These are phyloP conservation scores for Penicillium soppii DNA, from an alignment of 495 filamentous ascomycete genomes.

Conservation along the genomic window DNA sequence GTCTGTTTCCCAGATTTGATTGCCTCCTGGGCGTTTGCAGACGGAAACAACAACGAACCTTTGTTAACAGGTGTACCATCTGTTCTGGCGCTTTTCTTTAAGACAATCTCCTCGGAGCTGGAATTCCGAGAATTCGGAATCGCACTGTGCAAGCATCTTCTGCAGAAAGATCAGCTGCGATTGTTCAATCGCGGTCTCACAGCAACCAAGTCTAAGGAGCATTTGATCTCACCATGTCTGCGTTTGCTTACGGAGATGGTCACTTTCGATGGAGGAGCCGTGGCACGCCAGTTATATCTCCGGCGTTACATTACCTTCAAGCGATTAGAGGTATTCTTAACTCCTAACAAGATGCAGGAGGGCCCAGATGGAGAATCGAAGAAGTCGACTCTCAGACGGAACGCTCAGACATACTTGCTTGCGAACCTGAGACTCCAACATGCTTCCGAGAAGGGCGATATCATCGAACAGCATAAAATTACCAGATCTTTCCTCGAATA, in stretches of 20 bases:
- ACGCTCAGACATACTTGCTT: constrained; percentile 73
- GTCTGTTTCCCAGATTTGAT: constrained; percentile 71
- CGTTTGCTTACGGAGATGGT: constrained; percentile 76
- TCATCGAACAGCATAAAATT: constrained; percentile 72
- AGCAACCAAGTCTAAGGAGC: constrained; percentile 72
- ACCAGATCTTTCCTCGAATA: constrained; percentile 66
- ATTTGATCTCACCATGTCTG: constrained; percentile 79
- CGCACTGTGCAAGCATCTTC: constrained; percentile 67
- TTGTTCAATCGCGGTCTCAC: constrained; percentile 70
- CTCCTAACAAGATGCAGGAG: constrained; percentile 45
- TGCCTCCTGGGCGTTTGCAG: constrained; percentile 74
- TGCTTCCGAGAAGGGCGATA: constrained; percentile 66
- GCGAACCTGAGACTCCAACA: constrained; percentile 70
- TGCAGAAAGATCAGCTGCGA: constrained; percentile 70
- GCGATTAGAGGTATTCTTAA: constrained; percentile 58
- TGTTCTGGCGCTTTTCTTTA: constrained; percentile 73
- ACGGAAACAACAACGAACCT: constrained; percentile 68
- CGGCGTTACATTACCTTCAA: constrained; percentile 71
- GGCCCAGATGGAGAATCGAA: constrained; percentile 52
- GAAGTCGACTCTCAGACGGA: constrained; percentile 70
- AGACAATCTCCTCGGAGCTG: constrained; percentile 64
- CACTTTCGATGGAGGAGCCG: constrained; percentile 75
- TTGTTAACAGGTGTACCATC: constrained; percentile 73
- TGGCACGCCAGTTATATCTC: constrained; percentile 68
- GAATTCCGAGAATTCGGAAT: constrained; percentile 71